A percentile compares a stretch with the other conserved stretches of the same genome.
These are phyloP conservation scores for Brassica nigra DNA, from an alignment of 345 rosid species.

Conservation along the genomic window DNA sequence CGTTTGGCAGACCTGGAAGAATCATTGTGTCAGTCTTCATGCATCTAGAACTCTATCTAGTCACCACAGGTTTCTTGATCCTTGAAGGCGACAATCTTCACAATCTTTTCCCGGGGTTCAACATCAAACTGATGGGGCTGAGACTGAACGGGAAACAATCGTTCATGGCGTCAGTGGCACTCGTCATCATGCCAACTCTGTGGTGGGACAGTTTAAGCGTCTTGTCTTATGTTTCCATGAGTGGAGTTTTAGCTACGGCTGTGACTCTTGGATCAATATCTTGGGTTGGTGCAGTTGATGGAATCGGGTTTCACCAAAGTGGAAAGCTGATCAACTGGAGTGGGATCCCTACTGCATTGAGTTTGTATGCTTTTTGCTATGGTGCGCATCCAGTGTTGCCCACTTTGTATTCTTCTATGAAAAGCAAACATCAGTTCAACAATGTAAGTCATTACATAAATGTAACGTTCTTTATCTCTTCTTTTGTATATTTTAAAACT, in stretches of 20 bases:
- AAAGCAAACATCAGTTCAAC: constrained; percentile 46
- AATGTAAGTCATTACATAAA: constrained; percentile 38
- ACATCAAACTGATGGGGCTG: constrained; percentile 34
- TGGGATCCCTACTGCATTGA: constrained; percentile 50
- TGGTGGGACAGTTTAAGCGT: constrained; percentile 44
- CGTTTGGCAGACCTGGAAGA: constrained; percentile 50
- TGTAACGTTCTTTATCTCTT: background rate
- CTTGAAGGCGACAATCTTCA: constrained; percentile 54
- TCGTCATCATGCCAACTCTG: constrained; percentile 47
- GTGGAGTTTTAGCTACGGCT: constrained; percentile 48
- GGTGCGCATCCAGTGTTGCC: constrained; percentile 54
- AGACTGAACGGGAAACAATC: constrained; percentile 38
- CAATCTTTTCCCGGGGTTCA: constrained; percentile 45
- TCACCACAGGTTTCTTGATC: constrained; percentile 50
- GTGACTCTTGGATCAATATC: constrained; percentile 47
- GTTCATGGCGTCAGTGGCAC: constrained; percentile 39
- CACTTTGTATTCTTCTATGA: constrained; percentile 52
- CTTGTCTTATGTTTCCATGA: constrained; percentile 54
- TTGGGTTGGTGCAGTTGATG: constrained; percentile 40
- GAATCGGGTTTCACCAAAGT: constrained; percentile 42
- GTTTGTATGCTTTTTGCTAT: constrained; percentile 52
- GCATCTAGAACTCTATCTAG: constrained; percentile 51
- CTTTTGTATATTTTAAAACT: background rate
- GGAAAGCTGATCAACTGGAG: constrained; percentile 40
- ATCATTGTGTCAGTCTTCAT: constrained; percentile 45